Evolutionary conservation across 208 protist genomes (phyloP).

Genomic region (Acanthamoeba quina): DNA sequence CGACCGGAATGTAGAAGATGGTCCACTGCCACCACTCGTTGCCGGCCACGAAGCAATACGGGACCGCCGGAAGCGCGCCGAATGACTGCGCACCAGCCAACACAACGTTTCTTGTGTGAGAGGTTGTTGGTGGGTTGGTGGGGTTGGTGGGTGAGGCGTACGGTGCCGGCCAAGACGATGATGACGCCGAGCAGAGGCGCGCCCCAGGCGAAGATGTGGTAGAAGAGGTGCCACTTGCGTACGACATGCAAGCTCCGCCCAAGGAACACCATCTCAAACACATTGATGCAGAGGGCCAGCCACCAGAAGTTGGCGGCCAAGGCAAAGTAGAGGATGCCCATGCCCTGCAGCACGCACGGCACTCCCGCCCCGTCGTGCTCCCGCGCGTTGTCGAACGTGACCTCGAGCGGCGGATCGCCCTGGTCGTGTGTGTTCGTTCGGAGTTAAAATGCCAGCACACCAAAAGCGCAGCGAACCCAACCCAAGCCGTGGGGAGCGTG

Average conservation of each 20-base stretch:
- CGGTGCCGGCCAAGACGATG: neutral
- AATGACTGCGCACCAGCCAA: neutral
- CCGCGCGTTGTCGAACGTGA: slow-evolving; percentile 60
- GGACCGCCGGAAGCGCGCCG: neutral
- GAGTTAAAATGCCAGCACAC: too few species aligned
- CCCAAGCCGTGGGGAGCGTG: too few species aligned
- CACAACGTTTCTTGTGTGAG: neutral
- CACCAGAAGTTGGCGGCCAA: slow-evolving; percentile 63
- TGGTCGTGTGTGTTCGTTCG: neutral
- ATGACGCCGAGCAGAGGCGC: slow-evolving; percentile 18
- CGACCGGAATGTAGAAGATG: slow-evolving; percentile 31
- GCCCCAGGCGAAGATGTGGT: slow-evolving; percentile 56
- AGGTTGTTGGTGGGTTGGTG: neutral
- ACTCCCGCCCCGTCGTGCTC: slow-evolving; percentile 32
- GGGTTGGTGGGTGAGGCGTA: neutral
- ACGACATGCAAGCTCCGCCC: neutral
- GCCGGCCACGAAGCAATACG: slow-evolving; percentile 26
- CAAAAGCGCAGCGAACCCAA: neutral
- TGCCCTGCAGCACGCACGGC: slow-evolving; percentile 41
- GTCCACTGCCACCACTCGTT: slow-evolving; percentile 54
- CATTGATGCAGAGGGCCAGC: slow-evolving; percentile 51
- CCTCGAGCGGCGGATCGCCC: slow-evolving; percentile 21
- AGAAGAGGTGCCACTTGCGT: neutral
- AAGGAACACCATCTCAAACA: slow-evolving; percentile 70
- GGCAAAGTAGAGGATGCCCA: slow-evolving; percentile 55